Conservation (phyloP, 1,284 basidiomycete genomes). For the Marasmius oreades region DNA sequence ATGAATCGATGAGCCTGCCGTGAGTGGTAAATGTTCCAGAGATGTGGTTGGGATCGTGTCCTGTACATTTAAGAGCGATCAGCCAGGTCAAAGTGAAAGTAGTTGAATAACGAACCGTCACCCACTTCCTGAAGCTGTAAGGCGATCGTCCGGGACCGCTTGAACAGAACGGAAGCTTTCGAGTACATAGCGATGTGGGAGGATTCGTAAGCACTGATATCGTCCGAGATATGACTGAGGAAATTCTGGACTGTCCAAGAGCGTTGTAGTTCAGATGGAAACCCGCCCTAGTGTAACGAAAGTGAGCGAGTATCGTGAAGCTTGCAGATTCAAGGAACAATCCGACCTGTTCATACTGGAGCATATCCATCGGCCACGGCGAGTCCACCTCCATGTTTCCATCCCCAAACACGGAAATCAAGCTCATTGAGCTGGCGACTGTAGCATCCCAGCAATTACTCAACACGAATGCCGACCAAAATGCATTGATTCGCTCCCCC, state of each 20-base stretch:
- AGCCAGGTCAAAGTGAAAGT: too few relatives aligned
- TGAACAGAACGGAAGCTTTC: slow-evolving; percentile 13
- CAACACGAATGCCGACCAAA: slow-evolving; percentile 8
- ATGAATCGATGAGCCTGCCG: slow-evolving; percentile 7
- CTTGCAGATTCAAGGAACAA: background rate
- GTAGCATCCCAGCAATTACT: slow-evolving; percentile 10
- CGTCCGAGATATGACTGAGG: background rate
- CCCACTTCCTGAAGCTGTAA: background rate
- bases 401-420: slow-evolving; percentile 5
- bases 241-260: slow-evolving; percentile 7
- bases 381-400: slow-evolving; percentile 6
- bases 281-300: background rate
- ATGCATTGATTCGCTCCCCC: slow-evolving; percentile 13
- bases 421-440: background rate
- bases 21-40: slow-evolving; percentile 1
- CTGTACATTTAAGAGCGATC: background rate
- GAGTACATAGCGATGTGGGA: slow-evolving; percentile 7
- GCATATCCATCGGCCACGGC: slow-evolving; percentile 12
- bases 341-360: slow-evolving; percentile 8
- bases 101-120: background rate
- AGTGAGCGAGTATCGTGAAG: background rate
- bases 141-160: slow-evolving; percentile 5
- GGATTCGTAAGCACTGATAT: background rate
- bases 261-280: background rate
- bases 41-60: background rate